These are phyloP conservation scores for Metarhizium robertsii DNA, from an alignment of 2,329 filamentous ascomycete genomes.

Conservation along the genomic window DNA sequence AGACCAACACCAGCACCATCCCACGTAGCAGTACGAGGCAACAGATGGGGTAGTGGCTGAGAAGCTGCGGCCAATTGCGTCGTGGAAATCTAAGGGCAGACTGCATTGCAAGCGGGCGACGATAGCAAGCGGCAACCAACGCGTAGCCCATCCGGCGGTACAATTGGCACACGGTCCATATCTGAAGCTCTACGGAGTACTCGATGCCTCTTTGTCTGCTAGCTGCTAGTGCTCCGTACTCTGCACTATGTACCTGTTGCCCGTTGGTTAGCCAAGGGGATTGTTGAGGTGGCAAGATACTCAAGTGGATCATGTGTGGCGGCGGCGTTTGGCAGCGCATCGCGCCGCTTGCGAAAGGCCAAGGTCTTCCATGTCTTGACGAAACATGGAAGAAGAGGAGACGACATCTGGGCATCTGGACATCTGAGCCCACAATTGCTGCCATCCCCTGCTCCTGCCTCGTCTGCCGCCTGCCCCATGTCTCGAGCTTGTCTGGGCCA, in stretches of 20 bases:
- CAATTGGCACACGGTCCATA: no score
- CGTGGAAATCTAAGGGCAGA: not conserved
- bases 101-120: not conserved
- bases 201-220: no score
- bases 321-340: not conserved
- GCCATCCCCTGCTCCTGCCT: not conserved
- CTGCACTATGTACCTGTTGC: not conserved
- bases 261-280: not conserved
- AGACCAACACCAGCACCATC: not conserved
- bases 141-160: not conserved
- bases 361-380: not conserved
- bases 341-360: not conserved
- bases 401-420: not conserved
- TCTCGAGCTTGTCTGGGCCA: not conserved
- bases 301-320: not conserved
- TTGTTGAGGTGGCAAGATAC: not conserved
- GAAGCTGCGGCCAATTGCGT: not conserved
- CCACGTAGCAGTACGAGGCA: not conserved
- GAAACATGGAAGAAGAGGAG: not conserved
- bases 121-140: not conserved
- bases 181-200: no score
- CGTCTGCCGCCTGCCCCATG: not conserved
- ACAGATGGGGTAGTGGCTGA: not conserved
- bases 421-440: not conserved
- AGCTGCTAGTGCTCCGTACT: no score